Evolutionary conservation across 2,329 filamentous ascomycete genomes (phyloP), one percentile per base, ranked within the genome.

Genomic region (Ophiocordyceps polyrhachis-furcata): DNA sequence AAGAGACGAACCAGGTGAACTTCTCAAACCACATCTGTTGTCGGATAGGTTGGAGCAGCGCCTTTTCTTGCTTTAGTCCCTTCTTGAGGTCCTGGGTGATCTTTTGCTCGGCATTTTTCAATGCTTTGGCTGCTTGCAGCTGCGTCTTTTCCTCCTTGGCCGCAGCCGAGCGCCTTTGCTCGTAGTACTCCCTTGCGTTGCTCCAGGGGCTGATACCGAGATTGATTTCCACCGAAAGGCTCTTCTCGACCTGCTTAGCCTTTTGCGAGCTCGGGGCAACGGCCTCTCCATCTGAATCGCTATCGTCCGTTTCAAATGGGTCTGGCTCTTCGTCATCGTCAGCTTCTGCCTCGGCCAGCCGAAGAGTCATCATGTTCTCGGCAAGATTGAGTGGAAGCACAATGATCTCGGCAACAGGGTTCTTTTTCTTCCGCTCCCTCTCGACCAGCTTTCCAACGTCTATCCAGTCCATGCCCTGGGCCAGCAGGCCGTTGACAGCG

Each of bases 391-490:
- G 63, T 0, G 91, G 89, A 17, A 93, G 65, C 57, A 83, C 83
- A 55, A 98, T 93, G 41, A 87, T 79, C 47, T 81, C 73, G 1
- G 91, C 91, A 8, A 98, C 87, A 0, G 84, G 76, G 51, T 98
- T 98, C 25, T 76, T 71, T 43, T 79, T 71, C 48, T 70, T 76
- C 58, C 93, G 83, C 58, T 96, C 89, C 51, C 86, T 75, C 58
- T 94, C 86, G 44, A 98, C 83, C 49, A 98, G 65, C 47, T 81
- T 83, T 11, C 76, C 85, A 54, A 96, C 88, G 51, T 95, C 83
- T 12, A 86, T 78, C 91, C 91, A 98, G 54, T 98, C 91, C 87
- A 96, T 96, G 12, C 89, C 89, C 56, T 94, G 86, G 5, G 76
- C 76, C 48, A 98, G 76, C n/a, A 96, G 67, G 1, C 85, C 84